A percentile compares a stretch with the other conserved stretches of the same genome.
phyloP scores from a whole-genome alignment of 768 basidiomycete genomes.

The Brasilioporus rufonigricans region DNA sequence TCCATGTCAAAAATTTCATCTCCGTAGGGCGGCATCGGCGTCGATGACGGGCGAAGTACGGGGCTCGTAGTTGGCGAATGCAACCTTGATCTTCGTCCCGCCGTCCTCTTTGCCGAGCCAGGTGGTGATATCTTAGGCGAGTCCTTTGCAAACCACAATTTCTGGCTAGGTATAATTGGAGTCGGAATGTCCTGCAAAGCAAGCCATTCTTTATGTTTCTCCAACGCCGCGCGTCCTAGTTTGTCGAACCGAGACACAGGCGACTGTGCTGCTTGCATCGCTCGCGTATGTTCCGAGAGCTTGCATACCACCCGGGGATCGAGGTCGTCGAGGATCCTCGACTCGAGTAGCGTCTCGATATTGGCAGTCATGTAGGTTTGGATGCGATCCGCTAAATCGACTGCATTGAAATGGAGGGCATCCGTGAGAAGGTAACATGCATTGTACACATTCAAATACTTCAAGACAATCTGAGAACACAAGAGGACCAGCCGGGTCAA shows the following conservation, averaged over 20 bases:
- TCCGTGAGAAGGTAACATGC: slow-evolving; percentile 78
- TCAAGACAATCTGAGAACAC: slow-evolving; percentile 75
- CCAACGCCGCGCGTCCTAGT: slow-evolving; percentile 54
- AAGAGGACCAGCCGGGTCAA: slow-evolving; percentile 81
- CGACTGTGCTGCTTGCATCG: slow-evolving; percentile 61
- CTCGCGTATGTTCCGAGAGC: slow-evolving; percentile 55
- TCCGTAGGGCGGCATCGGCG: slow-evolving; percentile 18
- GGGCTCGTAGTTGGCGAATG: slow-evolving; percentile 23
- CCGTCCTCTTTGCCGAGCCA: slow-evolving; percentile 14
- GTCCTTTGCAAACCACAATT: slow-evolving; percentile 22
- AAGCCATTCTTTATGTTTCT: slow-evolving; percentile 70
- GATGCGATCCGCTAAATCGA: slow-evolving; percentile 63
- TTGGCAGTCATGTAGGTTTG: slow-evolving; percentile 80
- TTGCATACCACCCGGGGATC: slow-evolving; percentile 61
- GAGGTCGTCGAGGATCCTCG: slow-evolving; percentile 75
- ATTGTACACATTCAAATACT: slow-evolving; percentile 68
- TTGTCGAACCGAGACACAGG: slow-evolving; percentile 60
- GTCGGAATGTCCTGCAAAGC: slow-evolving; percentile 63
- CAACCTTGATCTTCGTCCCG: not conserved
- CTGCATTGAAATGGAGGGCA: slow-evolving; percentile 74
- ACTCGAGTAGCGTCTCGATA: slow-evolving; percentile 85
- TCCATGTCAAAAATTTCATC: slow-evolving; percentile 89
- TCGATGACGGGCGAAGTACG: slow-evolving; percentile 16
- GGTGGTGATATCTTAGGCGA: slow-evolving; percentile 34
- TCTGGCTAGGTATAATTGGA: slow-evolving; percentile 42